Percentiles rank a stretch among this genome's conserved stretches.
Evolutionary conservation across 352 stramenopile species (phyloP).

Genomic region (Plasmopara muralis): DNA sequence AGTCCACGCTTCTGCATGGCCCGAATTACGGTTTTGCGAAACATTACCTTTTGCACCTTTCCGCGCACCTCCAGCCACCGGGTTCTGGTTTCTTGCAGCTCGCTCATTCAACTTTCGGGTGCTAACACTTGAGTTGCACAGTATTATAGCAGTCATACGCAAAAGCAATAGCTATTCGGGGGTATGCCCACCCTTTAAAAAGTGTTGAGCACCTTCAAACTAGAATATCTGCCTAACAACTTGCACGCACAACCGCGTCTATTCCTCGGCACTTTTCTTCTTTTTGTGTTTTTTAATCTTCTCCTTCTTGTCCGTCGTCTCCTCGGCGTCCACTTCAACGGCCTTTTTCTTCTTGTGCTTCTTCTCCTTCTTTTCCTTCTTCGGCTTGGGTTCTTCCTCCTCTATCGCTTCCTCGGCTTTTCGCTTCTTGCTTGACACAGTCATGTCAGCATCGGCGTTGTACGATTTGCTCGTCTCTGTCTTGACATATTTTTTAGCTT

Average conservation of each 20-base stretch:
- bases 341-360: slow-evolving; percentile 78
- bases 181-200: too few relatives aligned
- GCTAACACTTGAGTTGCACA: too few relatives aligned
- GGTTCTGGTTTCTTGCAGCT: neutral
- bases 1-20: slow-evolving; percentile 65
- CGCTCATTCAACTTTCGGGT: slow-evolving; percentile 2
- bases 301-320: slow-evolving; percentile 23
- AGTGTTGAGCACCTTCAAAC: too few relatives aligned
- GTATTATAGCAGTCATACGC: too few relatives aligned
- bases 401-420: slow-evolving; percentile 56
- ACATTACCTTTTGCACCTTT: slow-evolving; percentile 80
- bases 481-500: slow-evolving; percentile 89
- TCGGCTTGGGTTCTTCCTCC: slow-evolving; percentile 64
- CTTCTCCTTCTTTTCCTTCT: slow-evolving; percentile 51
- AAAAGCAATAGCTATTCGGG: too few relatives aligned
- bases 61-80: slow-evolving; percentile 58
- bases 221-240: slow-evolving; percentile 3
- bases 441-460: slow-evolving; percentile 95
- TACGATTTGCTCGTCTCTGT: slow-evolving; percentile 77
- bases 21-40: slow-evolving; percentile 72
- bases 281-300: slow-evolving; percentile 43
- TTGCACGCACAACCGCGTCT: slow-evolving; percentile 16
- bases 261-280: slow-evolving; percentile 43
- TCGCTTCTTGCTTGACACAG: slow-evolving; percentile 89
- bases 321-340: slow-evolving; percentile 27